Evolutionary conservation across 441 rosid species (phyloP), one percentile per base, ranked within the genome.

Genomic region (Jatropha podagrica): DNA sequence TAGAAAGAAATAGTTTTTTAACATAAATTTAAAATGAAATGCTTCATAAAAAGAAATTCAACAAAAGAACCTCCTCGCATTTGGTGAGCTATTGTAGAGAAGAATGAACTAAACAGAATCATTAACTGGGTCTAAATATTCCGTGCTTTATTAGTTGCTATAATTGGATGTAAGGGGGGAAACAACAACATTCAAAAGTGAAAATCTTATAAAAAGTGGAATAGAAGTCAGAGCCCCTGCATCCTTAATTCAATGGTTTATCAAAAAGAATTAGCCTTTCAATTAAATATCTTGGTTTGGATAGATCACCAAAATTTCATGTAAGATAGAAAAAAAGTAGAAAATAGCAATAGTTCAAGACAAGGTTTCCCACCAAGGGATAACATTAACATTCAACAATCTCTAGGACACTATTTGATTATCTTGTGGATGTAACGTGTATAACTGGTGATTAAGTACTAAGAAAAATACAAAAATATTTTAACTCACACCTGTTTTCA

Each of bases 401-500:
- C 20, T 55, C 11, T 18, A 55, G 60, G 5, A 23, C 55, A 7
- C 12, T 7, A 68, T 26, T 12, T 46, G 26, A 65, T 10, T 5
- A 44, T 66, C 18, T 68, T 12, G 58, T 20, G 58, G 23, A 26
- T 12, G 11, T 49, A 49, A 51, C 15, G 32, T 6, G 23, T 23
- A 23, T 23, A 41, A 11, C 5, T 38, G n/a, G 55, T 0, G 3
- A 62, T 62, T 38, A 7, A 70, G 52, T 56, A 40, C 12, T 20
- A 61, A 37, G 9, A 65, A 42, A 7, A 26, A 18, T 60, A 3
- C 9, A 42, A 27, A 15, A 18, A 18, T 9, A 1, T 4, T 69
- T 74, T 11, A 37, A 40, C 46, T 63, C 72, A 58, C 76, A 86
- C 89, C 87, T 76, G 81, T 67, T 86, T 84, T 92, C 10, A 81